Evolutionary conservation across 1,284 basidiomycete genomes (phyloP), one percentile per base, ranked within the genome.

Genomic region (Exobasidium rhododendri): DNA sequence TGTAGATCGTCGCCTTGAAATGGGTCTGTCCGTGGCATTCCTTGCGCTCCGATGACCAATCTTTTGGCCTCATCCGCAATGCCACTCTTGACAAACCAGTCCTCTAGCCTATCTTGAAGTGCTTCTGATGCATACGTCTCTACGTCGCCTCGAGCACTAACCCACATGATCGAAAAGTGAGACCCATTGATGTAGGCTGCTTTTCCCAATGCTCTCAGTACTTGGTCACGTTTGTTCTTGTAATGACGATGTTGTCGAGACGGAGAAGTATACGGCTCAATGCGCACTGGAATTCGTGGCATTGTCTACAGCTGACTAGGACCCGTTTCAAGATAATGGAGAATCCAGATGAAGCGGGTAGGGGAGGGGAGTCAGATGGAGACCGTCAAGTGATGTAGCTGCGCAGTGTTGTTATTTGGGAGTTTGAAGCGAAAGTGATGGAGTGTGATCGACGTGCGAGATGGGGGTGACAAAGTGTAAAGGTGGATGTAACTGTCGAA

Each of bases 131-230:
- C 83, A 69, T 83, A 84, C 26, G 81, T 81, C 69, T 85, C 83
- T n/a, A 83, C 81, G 63, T 84, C 82, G 6, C 83, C 83, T 35
- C 82, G 80, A 11, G 84, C 82, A 2, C 81, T 81, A 59, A 85
- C 82, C 79, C 82, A 83, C 56, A 84, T 73, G 63, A 85, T 82
- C 59, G 84, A 82, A 71, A 83, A 85, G 64, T 84, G 83, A 22
- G 80, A 81, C 17, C 83, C 84, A 70, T 84, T 84, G 80, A 84
- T 83, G 73, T 74, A 74, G 17, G 73, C 75, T 2, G 76, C 68
- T 43, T 77, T 79, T 64, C 84, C 84, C 17, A 84, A 80, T 0
- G 81, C 79, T 31, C 83, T 81, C 1, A 84, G 79, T 62, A 85
- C 82, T 59, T 83, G 80, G 67, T 84, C 83, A 62, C 83, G 81